Evolutionary conservation across 306 rosid genomes (phyloP), one percentile per base, ranked within the genome.

Genomic region (Oemleria cerasiformis): DNA sequence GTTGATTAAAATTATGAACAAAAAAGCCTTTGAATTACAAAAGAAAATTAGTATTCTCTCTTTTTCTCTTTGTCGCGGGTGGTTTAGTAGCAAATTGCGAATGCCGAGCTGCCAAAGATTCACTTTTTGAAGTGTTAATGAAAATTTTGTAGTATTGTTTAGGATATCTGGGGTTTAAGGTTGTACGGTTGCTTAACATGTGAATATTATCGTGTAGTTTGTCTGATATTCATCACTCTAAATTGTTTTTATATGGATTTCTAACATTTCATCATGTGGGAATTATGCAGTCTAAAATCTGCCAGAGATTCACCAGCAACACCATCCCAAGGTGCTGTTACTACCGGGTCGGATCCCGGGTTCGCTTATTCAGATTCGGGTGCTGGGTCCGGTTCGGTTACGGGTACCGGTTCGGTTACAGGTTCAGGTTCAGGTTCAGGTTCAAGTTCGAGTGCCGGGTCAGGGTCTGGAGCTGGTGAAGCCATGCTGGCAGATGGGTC

Each of bases 401-500:
- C 49, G 21, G 79, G 70, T 14, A 25, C 2, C n/a, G 16, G 62
- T 42, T 39, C 75, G 6, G 77, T 69, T 19, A n/a, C 78, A 10
- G 71, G 34, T 56, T 58, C 75, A 6, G 82, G 72, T 51, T 41
- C 80, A 10, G 81, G 77, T 15, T 47, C 81, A 3, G 78, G 55
- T 62, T 10, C 61, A 0, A 38, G 40, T 6, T 36, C 65, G 8
- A 79, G 36, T 34, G 8, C 73, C 1, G 81, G 73, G 1, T 23
- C 79, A 0, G 67, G 53, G 62, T 21, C 82, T 3, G 85, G 75
- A 70, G 63, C 85, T 11, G 83, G 81, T 38, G 81, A 72, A 65
- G 59, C 85, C 40, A 50, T 74, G 70, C 53, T 82, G 55, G 82
- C 84, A 23, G 98, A 93, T 77, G 92, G 98, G 47, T 87, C 98